phyloP scores from a whole-genome alignment of 129 eudicot species.

The Erigeron canadensis region DNA sequence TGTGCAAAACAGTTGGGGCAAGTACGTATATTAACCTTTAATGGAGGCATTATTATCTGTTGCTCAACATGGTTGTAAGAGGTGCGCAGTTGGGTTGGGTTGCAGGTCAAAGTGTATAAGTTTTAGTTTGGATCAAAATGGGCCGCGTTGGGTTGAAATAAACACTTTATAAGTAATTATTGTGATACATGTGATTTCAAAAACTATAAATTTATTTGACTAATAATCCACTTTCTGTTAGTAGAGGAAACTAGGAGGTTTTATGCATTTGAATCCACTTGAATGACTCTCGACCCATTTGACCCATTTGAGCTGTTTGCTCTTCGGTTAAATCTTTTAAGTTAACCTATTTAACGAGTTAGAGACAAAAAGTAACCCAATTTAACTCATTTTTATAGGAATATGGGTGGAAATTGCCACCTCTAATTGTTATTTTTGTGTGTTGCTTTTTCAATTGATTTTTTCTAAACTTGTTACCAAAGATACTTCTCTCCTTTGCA shows the following conservation, averaged over 20 bases:
- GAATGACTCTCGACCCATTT: neutral
- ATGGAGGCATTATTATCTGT: neutral
- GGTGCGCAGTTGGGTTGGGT: neutral
- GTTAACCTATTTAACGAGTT: neutral
- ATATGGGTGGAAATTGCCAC: neutral
- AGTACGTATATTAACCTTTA: slow-evolving; percentile 43
- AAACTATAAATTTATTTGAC: neutral
- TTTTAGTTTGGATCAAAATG: neutral
- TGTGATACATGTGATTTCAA: neutral
- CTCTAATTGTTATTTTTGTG: neutral
- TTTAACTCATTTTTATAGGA: no score
- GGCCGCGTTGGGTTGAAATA: neutral
- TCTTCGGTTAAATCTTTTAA: neutral
- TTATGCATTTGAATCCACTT: neutral
- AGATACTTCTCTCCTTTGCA: slow-evolving; percentile 33
- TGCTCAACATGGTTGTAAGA: slow-evolving; percentile 2
- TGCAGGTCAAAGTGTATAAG: neutral
- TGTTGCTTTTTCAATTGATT: neutral
- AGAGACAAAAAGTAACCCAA: no score
- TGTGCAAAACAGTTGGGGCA: slow-evolving; percentile 90
- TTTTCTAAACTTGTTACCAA: slow-evolving; percentile 7
- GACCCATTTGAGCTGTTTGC: neutral
- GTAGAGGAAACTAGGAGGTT: neutral
- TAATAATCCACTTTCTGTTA: neutral
- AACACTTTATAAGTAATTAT: neutral